Percentiles rank a stretch among this genome's conserved stretches.
These are phyloP conservation scores for Pseudozyma sp. DNA, from an alignment of 1,284 basidiomycete species.

Conservation along the genomic window DNA sequence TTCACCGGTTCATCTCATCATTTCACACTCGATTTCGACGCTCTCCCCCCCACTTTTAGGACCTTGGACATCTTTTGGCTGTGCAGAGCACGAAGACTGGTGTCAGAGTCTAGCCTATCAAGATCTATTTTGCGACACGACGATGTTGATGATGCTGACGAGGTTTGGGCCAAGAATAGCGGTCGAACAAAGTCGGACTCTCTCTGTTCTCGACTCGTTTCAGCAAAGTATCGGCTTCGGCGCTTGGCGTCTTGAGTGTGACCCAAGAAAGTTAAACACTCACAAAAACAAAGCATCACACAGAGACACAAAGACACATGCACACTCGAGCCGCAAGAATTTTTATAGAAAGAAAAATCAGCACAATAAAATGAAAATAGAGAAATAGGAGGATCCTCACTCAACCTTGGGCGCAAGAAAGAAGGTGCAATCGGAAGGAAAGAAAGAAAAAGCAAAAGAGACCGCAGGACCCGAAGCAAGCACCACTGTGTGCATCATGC, in stretches of 20 bases:
- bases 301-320: not conserved
- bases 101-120: too few relatives aligned
- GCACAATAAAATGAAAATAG: too few relatives aligned
- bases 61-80: not conserved
- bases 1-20: not conserved
- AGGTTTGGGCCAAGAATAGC: too few relatives aligned
- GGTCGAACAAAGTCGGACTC: too few relatives aligned
- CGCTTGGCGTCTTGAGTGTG: too few relatives aligned
- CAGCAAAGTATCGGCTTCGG: too few relatives aligned
- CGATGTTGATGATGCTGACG: too few relatives aligned
- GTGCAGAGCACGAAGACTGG: not conserved
- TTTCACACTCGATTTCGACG: not conserved
- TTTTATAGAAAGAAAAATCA: not conserved
- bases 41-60: not conserved
- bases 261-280: too few relatives aligned
- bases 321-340: not conserved
- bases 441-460: conserved; percentile 1
- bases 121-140: too few relatives aligned
- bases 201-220: too few relatives aligned
- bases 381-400: conserved; percentile 4
- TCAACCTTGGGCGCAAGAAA: conserved; percentile 35
- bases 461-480: not conserved
- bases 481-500: conserved; percentile 1
- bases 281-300: not conserved
- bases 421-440: conserved; percentile 9